Evolutionary conservation across 805 yeast genomes (phyloP), one percentile per base, ranked within the genome.

Genomic region (Kluyveromyces dobzhanskii): DNA sequence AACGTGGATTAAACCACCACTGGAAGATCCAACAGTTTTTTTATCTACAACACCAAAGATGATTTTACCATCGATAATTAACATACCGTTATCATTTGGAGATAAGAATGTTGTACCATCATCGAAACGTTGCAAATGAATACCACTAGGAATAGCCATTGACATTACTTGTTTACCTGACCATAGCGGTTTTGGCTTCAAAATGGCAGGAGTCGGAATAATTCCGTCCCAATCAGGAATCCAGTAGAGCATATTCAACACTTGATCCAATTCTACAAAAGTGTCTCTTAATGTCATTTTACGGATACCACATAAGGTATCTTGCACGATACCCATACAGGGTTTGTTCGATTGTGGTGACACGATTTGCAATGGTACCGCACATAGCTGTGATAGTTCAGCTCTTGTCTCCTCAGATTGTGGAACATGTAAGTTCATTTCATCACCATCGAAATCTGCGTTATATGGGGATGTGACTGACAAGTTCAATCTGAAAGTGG

Each of bases 401-500:
- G 98, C 96, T 59, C 97, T 77, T 0, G 98, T 88, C 63, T 92
- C 99, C 48, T 88, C 95, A 7, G 96, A 84, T 62, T 92, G 99
- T 3, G 99, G 98, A 50, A 90, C 98, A 58, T 92, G 99, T 68
- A 92, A 81, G 66, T 92, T 92, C 99, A 92, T 92, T 68, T 92
- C 99, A 66, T 92, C 99, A 73, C 99, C 99, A 70, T 92, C 99
- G 71, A 92, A 92, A 81, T 92, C 99, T 33, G 99, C 99, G 67
- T 92, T 92, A 65, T 92, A 92, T n/a, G 99, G 99, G 14, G 97
- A 86, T 0, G 98, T 92, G 33, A 92, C 98, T 18, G 97, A 92
- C 60, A 92, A 70, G 59, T 92, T 92, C 68, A 92, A 72, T 68
- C 99, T 77, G 72, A 92, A 92, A 0, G 99, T 92, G 5, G 97